Percentiles rank a stretch among this genome's conserved stretches.
These are phyloP conservation scores for Elongisporangium senticosum DNA, from an alignment of 352 stramenopile species.

Conservation along the genomic window DNA sequence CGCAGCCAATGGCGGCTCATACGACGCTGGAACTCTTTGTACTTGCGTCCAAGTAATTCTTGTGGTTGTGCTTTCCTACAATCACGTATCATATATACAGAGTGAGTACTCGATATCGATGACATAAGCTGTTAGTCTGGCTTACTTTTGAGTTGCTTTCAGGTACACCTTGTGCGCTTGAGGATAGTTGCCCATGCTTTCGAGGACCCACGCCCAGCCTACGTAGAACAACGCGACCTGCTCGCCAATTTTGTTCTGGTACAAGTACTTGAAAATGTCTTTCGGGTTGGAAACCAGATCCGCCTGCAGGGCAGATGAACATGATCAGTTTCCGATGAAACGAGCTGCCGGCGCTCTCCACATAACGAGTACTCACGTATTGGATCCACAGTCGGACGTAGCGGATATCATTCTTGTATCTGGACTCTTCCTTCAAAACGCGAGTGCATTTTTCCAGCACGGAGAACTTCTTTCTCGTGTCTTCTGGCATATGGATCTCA, in stretches of 20 bases:
- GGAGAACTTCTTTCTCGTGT: constrained; percentile 74
- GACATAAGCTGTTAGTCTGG: not conserved
- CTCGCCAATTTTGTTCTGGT: constrained; percentile 84
- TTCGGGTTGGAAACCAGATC: constrained; percentile 83
- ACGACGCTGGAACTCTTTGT: constrained; percentile 77
- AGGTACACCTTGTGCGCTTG: constrained; percentile 85
- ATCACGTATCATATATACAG: constrained; percentile 3
- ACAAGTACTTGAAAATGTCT: constrained; percentile 87
- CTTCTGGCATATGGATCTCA: constrained; percentile 75
- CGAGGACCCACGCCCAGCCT: constrained; percentile 77
- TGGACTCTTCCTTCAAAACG: constrained; percentile 44
- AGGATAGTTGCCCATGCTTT: constrained; percentile 76
- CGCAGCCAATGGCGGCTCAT: constrained; percentile 81
- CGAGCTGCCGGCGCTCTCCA: not conserved
- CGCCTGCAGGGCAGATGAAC: constrained; percentile 33
- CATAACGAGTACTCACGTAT: constrained; percentile 55
- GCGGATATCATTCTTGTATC: constrained; percentile 75
- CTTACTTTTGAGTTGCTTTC: constrained; percentile 83
- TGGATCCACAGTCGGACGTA: constrained; percentile 85
- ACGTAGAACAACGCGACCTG: constrained; percentile 81
- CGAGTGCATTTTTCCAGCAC: constrained; percentile 73
- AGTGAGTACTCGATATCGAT: not conserved
- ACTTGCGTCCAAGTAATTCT: constrained; percentile 64
- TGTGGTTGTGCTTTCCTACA: constrained; percentile 63
- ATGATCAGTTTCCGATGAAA: not conserved